A percentile compares a stretch with the other conserved stretches of the same genome.
Conservation (phyloP, 1,284 basidiomycete genomes). For the Crucibulum cyathiforme region DNA sequence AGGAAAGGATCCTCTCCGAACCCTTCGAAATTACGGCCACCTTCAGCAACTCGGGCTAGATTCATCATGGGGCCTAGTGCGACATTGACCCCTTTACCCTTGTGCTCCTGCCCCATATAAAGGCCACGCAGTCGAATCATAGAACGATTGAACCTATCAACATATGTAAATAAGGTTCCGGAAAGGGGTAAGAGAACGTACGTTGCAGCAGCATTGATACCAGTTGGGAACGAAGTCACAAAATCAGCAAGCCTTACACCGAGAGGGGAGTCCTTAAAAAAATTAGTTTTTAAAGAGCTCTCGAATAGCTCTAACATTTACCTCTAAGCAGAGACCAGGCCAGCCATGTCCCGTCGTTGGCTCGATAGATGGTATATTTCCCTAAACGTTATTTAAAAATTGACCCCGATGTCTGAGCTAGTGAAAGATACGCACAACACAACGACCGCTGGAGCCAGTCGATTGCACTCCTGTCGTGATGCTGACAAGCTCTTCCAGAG, state of each 20-base stretch:
- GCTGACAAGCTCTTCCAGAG: constrained; percentile 59
- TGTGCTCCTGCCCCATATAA: constrained; percentile 80
- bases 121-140: constrained; percentile 76
- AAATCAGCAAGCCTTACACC: constrained; percentile 62
- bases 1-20: constrained; percentile 83
- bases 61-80: constrained; percentile 75
- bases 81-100: constrained; percentile 81
- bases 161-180: constrained; percentile 19
- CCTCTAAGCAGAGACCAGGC: constrained; percentile 72
- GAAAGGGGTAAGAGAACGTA: constrained; percentile 37
- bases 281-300: constrained; percentile 5
- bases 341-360: constrained; percentile 41
- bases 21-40: constrained; percentile 87
- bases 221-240: constrained; percentile 66
- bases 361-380: constrained; percentile 48
- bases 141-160: constrained; percentile 58
- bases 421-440: constrained; percentile 56
- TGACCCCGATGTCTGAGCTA: not conserved
- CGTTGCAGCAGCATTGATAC: constrained; percentile 62
- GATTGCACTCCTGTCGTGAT: constrained; percentile 62
- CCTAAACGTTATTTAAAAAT: constrained; percentile 26
- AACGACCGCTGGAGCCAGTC: constrained; percentile 53
- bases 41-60: constrained; percentile 67
- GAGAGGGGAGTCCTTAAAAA: constrained; percentile 57
- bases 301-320: constrained; percentile 15